A percentile compares a stretch with the other conserved stretches of the same genome.
Conservation (phyloP, 2,329 filamentous ascomycete genomes). For the Colletotrichum gloeosporioides region DNA sequence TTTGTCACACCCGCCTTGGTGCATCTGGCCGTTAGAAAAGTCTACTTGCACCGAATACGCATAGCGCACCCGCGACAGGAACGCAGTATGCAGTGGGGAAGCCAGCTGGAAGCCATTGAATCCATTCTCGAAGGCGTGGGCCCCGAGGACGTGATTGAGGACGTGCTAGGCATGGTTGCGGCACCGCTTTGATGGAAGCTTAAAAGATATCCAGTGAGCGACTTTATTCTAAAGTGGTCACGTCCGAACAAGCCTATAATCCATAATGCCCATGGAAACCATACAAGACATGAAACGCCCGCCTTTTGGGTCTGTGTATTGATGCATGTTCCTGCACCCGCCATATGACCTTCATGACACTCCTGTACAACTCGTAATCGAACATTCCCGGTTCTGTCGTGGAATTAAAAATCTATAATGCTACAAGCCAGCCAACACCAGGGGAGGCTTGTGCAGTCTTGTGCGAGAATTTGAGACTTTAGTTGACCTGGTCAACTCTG, state of each 20-base stretch:
- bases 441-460: background rate
- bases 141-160: slow-evolving; percentile 68
- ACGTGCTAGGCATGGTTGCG: slow-evolving; percentile 63
- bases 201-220: background rate
- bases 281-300: slow-evolving; percentile 15
- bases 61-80: slow-evolving; percentile 75
- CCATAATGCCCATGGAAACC: slow-evolving; percentile 3
- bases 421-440: slow-evolving; percentile 14
- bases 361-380: slow-evolving; percentile 15
- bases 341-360: slow-evolving; percentile 7
- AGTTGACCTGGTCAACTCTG: slow-evolving; percentile 78
- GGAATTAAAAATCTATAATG: slow-evolving; percentile 26
- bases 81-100: slow-evolving; percentile 93
- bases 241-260: background rate
- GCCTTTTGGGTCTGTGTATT: slow-evolving; percentile 8
- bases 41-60: slow-evolving; percentile 84
- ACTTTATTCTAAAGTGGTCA: slow-evolving; percentile 1
- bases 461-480: slow-evolving; percentile 28
- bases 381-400: slow-evolving; percentile 21
- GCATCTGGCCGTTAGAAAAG: slow-evolving; percentile 80
- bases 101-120: slow-evolving; percentile 72
- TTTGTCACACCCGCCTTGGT: slow-evolving; percentile 88
- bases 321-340: slow-evolving; percentile 7
- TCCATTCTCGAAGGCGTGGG: slow-evolving; percentile 67
- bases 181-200: slow-evolving; percentile 49